Conservation (phyloP, 202 grass and related monocot genomes). For the Setaria viridis region DNA sequence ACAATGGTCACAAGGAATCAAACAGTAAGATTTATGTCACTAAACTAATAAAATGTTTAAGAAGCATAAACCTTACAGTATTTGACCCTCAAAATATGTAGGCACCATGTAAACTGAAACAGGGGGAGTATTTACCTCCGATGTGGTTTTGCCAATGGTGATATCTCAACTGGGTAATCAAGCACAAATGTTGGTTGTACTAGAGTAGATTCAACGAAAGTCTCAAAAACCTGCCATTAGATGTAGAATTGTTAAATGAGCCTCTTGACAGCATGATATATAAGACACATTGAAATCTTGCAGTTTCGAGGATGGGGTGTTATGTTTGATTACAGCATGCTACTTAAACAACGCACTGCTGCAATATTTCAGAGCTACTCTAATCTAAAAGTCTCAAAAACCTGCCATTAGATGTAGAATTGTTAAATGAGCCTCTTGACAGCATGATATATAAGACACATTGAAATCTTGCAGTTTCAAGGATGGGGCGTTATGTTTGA, state of each 20-base stretch:
- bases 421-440: slow-evolving; percentile 17
- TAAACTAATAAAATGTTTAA: not conserved
- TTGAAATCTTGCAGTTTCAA: not conserved
- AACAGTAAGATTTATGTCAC: not conserved
- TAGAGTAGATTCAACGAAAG: slow-evolving; percentile 85
- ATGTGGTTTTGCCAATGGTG: slow-evolving; percentile 91
- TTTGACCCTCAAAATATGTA: slow-evolving; percentile 26
- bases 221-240: slow-evolving; percentile 89
- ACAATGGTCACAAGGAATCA: not conserved
- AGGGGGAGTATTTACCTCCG: slow-evolving; percentile 60
- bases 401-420: slow-evolving; percentile 56
- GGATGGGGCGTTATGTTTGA: not conserved
- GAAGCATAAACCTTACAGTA: not conserved
- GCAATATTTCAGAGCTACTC: not conserved
- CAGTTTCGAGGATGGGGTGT: not conserved
- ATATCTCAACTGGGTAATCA: slow-evolving; percentile 99
- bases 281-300: slow-evolving; percentile 2
- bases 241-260: slow-evolving; percentile 23
- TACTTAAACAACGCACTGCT: not conserved
- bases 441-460: slow-evolving; percentile 4
- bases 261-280: slow-evolving; percentile 13
- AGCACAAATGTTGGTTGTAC: slow-evolving; percentile 98
- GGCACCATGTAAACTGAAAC: not conserved
- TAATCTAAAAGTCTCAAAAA: slow-evolving; percentile 74
- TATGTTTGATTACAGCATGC: not conserved